A percentile compares a stretch with the other conserved stretches of the same genome.
phyloP scores from a whole-genome alignment of 164 flowering plant genomes.

The Akebia trifoliata region DNA sequence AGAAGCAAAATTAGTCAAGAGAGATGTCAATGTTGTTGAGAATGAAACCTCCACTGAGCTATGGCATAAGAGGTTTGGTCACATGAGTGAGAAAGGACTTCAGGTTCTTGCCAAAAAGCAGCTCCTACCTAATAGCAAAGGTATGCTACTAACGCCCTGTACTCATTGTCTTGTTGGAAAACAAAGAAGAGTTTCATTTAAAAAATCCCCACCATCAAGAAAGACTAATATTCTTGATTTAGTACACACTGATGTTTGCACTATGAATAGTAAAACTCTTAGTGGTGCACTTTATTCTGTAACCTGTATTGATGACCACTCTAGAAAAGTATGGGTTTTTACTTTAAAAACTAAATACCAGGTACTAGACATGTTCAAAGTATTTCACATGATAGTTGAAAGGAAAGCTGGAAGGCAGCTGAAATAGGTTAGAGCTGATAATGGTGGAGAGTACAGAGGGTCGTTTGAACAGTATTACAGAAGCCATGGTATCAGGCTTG shows the following conservation, averaged over 20 bases:
- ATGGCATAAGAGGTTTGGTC: neutral
- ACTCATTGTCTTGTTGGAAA: neutral
- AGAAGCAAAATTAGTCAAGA: neutral
- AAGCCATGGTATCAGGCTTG: constrained; percentile 3
- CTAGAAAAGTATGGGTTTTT: constrained; percentile 24
- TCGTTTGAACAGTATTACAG: constrained; percentile 11
- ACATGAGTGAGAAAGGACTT: neutral
- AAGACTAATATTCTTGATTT: neutral
- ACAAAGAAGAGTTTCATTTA: neutral
- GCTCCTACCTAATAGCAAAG: neutral
- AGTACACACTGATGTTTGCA: neutral
- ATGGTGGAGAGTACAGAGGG: constrained; percentile 11
- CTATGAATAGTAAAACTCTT: neutral
- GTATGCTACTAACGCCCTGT: neutral
- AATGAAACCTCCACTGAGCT: neutral
- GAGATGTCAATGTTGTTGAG: neutral
- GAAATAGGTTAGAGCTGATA: constrained; percentile 10
- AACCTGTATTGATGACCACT: constrained; percentile 8
- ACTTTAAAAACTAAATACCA: constrained; percentile 13
- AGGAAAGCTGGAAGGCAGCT: constrained; percentile 2
- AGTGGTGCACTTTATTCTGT: neutral
- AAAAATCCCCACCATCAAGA: neutral
- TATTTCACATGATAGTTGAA: constrained; percentile 15
- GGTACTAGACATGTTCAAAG: constrained; percentile 7
- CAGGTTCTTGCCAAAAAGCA: neutral